phyloP scores from a whole-genome alignment of 441 rosid species.

The Brassica hybrid region DNA sequence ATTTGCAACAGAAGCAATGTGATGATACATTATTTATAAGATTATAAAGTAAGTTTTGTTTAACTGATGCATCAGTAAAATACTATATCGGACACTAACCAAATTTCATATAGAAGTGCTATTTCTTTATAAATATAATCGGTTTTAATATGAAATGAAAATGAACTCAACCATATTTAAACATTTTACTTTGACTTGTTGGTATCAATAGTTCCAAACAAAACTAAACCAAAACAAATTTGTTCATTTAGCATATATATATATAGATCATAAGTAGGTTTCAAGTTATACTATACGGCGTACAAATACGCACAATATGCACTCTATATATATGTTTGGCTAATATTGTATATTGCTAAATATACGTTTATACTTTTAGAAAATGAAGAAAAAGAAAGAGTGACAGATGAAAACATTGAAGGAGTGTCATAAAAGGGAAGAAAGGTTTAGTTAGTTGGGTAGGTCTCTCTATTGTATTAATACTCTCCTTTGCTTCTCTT shows the following conservation, averaged over 20 bases:
- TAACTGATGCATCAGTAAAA: background rate
- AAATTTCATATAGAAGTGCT: constrained; percentile 1
- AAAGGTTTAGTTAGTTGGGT: constrained; percentile 61
- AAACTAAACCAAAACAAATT: background rate
- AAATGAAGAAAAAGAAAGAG: constrained; percentile 32
- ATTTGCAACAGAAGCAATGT: constrained; percentile 33
- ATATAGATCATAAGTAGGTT: background rate
- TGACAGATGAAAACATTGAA: constrained; percentile 83
- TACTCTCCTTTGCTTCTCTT: constrained; percentile 44
- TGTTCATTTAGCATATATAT: background rate
- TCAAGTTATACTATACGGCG: background rate
- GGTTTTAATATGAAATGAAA: background rate
- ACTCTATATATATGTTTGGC: background rate
- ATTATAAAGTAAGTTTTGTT: background rate
- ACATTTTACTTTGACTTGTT: background rate
- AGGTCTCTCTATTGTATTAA: constrained; percentile 66
- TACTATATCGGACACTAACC: background rate
- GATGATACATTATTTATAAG: background rate
- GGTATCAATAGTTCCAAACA: constrained; percentile 19
- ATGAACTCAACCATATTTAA: constrained; percentile 2
- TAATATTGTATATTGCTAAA: background rate
- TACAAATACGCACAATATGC: background rate
- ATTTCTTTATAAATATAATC: background rate
- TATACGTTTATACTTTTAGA: background rate
- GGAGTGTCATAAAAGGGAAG: constrained; percentile 77